A percentile compares a stretch with the other conserved stretches of the same genome.
Conservation (phyloP, 2,329 filamentous ascomycete genomes). For the Colletotrichum liriopes region DNA sequence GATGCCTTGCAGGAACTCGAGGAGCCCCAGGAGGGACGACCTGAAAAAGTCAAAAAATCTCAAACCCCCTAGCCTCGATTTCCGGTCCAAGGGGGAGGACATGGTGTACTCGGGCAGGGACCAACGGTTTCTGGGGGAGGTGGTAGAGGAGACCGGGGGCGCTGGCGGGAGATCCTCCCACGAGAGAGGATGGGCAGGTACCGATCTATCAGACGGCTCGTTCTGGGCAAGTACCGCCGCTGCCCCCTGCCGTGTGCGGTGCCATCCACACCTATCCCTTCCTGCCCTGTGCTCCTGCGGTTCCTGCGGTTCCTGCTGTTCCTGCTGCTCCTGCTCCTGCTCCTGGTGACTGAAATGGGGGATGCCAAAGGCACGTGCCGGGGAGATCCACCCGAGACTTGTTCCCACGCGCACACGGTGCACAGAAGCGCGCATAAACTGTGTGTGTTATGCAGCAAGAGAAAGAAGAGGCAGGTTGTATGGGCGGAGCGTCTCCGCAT, state of each 20-base stretch:
- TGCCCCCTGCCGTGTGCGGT: neutral
- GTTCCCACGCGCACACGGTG: neutral
- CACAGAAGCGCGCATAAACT: neutral
- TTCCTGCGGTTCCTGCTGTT: neutral
- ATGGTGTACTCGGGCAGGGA: slow-evolving; percentile 1
- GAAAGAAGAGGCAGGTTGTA: neutral
- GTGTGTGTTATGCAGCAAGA: neutral
- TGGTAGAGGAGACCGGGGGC: slow-evolving; percentile 11
- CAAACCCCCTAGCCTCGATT: slow-evolving; percentile 36
- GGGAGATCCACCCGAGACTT: neutral
- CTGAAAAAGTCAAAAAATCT: slow-evolving; percentile 23
- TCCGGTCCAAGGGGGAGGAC: slow-evolving; percentile 5
- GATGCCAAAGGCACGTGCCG: neutral
- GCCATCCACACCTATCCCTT: neutral
- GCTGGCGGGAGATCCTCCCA: slow-evolving; percentile 5
- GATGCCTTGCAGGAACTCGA: slow-evolving; percentile 27
- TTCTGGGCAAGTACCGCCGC: slow-evolving; percentile 2
- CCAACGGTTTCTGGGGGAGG: slow-evolving; percentile 35
- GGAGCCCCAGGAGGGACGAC: neutral
- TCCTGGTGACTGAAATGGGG: neutral
- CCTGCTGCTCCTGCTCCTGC: too few relatives aligned
- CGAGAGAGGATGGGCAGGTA: slow-evolving; percentile 10
- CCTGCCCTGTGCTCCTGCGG: neutral
- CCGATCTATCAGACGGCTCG: slow-evolving; percentile 2
- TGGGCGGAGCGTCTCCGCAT: neutral